Conservation (phyloP, 2,329 filamentous ascomycete genomes). For the Aureobasidium subglaciale region DNA sequence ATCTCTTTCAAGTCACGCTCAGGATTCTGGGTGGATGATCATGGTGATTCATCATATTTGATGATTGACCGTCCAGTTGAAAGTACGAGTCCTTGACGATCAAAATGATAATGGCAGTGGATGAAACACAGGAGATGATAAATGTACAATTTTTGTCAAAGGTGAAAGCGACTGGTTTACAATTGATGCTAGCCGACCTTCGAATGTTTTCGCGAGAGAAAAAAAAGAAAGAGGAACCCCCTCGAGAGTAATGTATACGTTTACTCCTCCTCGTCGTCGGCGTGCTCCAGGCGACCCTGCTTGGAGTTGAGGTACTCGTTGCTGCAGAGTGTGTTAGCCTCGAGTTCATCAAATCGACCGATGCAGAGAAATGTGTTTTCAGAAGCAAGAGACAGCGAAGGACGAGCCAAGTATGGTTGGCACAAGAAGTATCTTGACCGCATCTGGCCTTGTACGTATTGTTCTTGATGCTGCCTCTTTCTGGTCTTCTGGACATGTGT, state of each 20-base stretch:
- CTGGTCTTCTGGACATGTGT: too few species aligned
- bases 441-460: neutral
- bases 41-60: too few species aligned
- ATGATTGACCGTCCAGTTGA: neutral
- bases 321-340: constrained; percentile 37
- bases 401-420: neutral
- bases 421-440: neutral
- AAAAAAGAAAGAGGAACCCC: constrained; percentile 1
- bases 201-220: neutral
- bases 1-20: too few species aligned
- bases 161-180: constrained; percentile 4
- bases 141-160: constrained; percentile 6
- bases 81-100: neutral
- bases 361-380: neutral
- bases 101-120: neutral
- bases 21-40: neutral
- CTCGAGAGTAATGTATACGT: neutral
- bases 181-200: constrained; percentile 14
- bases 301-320: constrained; percentile 80
- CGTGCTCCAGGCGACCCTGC: constrained; percentile 54
- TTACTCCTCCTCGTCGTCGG: constrained; percentile 40
- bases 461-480: constrained; percentile 14
- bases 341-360: neutral
- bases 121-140: neutral
- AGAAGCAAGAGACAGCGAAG: neutral